These are phyloP conservation scores for Apocynum venetum DNA, from an alignment of 257 asterid genomes.

Conservation along the genomic window DNA sequence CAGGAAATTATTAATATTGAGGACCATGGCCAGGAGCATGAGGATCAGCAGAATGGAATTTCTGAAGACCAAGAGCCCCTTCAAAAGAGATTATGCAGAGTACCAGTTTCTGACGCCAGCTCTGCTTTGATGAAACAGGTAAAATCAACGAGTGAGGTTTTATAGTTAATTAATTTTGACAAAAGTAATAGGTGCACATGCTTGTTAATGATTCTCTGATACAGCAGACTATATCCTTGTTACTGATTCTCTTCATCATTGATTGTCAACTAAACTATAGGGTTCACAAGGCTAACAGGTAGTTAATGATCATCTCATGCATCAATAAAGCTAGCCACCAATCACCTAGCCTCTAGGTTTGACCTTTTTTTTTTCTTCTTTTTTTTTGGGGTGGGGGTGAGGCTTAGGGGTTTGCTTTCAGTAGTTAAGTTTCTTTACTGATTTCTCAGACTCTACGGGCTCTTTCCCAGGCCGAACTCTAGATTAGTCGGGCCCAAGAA, in stretches of 20 bases:
- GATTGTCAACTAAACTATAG: background rate
- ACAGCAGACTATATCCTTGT: background rate
- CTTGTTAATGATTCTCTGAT: background rate
- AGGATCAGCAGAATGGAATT: slow-evolving; percentile 44
- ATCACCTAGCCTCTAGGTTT: background rate
- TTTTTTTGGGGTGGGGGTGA: background rate
- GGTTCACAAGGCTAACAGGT: background rate
- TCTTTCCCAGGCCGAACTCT: too few relatives aligned
- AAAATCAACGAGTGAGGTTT: background rate
- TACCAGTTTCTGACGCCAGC: slow-evolving; percentile 47
- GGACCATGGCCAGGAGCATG: slow-evolving; percentile 29
- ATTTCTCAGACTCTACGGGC: too few relatives aligned
- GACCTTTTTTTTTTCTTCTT: background rate
- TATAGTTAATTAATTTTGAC: background rate
- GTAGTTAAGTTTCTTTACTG: background rate
- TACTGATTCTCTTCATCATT: background rate
- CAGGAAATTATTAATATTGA: slow-evolving; percentile 36
- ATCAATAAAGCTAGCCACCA: background rate
- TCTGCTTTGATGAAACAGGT: slow-evolving; percentile 83
- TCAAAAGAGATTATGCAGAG: slow-evolving; percentile 49
- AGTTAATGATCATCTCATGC: background rate
- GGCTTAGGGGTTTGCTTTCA: background rate
- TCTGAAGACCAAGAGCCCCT: slow-evolving; percentile 51
- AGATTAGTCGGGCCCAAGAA: too few relatives aligned
- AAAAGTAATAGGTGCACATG: background rate